These are phyloP conservation scores for Dioszegia crocea DNA, from an alignment of 768 basidiomycete genomes.

Conservation along the genomic window DNA sequence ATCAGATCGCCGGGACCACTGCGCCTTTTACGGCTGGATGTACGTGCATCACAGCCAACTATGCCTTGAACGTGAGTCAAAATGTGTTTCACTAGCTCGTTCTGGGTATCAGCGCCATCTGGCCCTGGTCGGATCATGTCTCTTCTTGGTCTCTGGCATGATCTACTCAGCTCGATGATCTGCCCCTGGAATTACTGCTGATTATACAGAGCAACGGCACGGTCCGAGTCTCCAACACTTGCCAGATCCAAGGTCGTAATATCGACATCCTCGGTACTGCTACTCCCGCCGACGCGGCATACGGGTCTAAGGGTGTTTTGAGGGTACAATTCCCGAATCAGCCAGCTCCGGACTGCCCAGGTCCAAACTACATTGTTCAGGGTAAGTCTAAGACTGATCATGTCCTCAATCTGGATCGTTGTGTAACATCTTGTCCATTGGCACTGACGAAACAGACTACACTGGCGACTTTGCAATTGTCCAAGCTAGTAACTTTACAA, in stretches of 20 bases:
- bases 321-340: background rate
- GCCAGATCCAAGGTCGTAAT: slow-evolving; percentile 7
- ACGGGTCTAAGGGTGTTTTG: slow-evolving; percentile 7
- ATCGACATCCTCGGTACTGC: slow-evolving; percentile 2
- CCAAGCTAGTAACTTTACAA: slow-evolving; percentile 13
- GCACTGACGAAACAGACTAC: slow-evolving; percentile 11
- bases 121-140: background rate
- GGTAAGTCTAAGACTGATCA: background rate
- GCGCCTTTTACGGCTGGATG: slow-evolving; percentile 7
- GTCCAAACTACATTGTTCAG: slow-evolving; percentile 14
- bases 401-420: no score
- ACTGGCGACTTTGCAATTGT: slow-evolving; percentile 16
- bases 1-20: slow-evolving; percentile 7
- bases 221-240: slow-evolving; percentile 1
- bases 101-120: no score
- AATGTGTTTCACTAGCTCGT: background rate
- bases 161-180: no score
- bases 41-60: slow-evolving; percentile 5
- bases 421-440: no score
- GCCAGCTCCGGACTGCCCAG: slow-evolving; percentile 3
- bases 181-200: background rate
- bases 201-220: background rate
- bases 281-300: background rate
- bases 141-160: no score
- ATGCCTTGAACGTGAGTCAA: slow-evolving; percentile 5